Evolutionary conservation across 805 yeast species (phyloP), one percentile per base, ranked within the genome.

Genomic region (Candida namnaoensis): DNA sequence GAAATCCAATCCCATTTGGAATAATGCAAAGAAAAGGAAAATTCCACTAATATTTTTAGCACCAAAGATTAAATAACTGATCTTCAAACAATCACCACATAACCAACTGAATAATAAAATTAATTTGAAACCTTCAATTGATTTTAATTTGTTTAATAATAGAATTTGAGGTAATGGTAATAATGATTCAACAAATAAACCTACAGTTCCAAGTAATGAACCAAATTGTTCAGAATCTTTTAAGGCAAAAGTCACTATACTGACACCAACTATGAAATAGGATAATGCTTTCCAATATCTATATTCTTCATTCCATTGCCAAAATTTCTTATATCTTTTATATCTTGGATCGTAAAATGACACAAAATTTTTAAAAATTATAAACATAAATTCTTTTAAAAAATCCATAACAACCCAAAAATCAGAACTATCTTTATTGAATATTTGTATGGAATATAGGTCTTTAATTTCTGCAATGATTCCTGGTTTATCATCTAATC

Each of bases 51-150:
- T 74, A 49, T 84, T 72, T 41, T 72, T 73, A 1, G 93, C 83
- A 13, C 95, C 95, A 58, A 71, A 84, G n/a, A 84, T 51, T 41
- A 86, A 65, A 53, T 85, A 86, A 40, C 80, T 67, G 24, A 87
- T 74, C 57, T 90, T 90, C 34, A 87, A 73, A 35, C 82, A 66
- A 62, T 88, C 97, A 43, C 96, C 96, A 45, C 91, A 81, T 5
- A 88, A 66, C 97, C 97, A 88, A 53, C 90, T 81, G 15, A 88
- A 62, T 33, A 88, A 58, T 32, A 88, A 64, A 26, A 91, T 76
- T 39, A 80, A 67, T 52, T 88, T 82, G 64, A 88, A 88, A 45
- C 93, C 91, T 48, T 82, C 82, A 7, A 84, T 78, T 0, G 87
- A 75, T 50, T 78, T 77, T 26, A 81, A 51, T 43, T 88, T 71